A percentile compares a stretch with the other conserved stretches of the same genome.
Conservation (phyloP, 78 protist genomes). For the Tieghemostelium lacteum region DNA sequence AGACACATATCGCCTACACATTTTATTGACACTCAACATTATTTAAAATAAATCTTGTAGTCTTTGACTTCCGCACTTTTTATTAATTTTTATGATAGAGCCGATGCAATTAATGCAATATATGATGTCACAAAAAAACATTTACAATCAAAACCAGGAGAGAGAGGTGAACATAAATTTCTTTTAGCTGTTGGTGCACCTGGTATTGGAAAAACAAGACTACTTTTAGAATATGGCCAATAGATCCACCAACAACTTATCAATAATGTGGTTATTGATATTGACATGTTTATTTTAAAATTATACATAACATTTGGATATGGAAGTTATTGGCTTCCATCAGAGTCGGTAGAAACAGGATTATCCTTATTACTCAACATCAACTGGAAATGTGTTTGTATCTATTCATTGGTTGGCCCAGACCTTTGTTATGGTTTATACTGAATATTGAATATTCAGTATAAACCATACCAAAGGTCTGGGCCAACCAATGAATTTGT, state of each 20-base stretch:
- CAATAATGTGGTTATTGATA: background rate
- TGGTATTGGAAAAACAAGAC: background rate
- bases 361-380: background rate
- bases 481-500: too few species aligned
- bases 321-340: background rate
- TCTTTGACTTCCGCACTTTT: too few species aligned
- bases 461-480: too few species aligned
- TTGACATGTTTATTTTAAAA: background rate
- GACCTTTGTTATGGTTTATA: background rate
- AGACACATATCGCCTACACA: too few species aligned
- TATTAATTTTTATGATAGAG: background rate
- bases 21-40: too few species aligned
- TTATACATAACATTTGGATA: background rate
- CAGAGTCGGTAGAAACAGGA: background rate
- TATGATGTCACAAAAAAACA: background rate
- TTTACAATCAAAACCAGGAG: background rate
- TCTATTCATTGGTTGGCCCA: background rate
- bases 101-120: background rate
- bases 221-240: background rate
- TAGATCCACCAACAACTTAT: background rate
- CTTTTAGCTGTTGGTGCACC: background rate
- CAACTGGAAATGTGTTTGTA: background rate
- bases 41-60: too few species aligned
- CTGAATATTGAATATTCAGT: too few species aligned
- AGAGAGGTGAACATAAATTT: background rate